Conservation (phyloP, 805 yeast genomes). For the Nakazawaea siamensis region DNA sequence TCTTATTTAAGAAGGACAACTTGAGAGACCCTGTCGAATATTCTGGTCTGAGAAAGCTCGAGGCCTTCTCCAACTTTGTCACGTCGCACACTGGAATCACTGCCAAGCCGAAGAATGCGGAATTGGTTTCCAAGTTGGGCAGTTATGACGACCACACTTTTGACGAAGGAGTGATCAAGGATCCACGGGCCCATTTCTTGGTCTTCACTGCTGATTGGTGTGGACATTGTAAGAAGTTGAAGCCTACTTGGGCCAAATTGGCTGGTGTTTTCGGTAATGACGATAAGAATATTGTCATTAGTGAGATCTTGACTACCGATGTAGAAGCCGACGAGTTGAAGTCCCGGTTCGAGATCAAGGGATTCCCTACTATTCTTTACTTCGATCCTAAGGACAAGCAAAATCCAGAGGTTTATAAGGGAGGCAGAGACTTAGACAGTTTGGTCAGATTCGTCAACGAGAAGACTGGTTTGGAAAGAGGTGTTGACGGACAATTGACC, state of each 20-base stretch:
- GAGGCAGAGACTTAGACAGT: conserved; percentile 35
- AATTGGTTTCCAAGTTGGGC: conserved; percentile 13
- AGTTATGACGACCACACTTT: conserved; percentile 33
- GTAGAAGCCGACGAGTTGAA: conserved; percentile 34
- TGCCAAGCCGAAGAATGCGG: conserved; percentile 18
- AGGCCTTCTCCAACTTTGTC: conserved; percentile 42
- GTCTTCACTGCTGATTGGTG: conserved; percentile 59
- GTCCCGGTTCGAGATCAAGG: conserved; percentile 30
- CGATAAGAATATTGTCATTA: conserved; percentile 30
- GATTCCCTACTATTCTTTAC: conserved; percentile 49
- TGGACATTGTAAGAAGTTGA: conserved; percentile 43
- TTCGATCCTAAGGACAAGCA: conserved; percentile 31
- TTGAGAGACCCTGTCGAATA: conserved; percentile 42
- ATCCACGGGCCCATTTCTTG: conserved; percentile 31
- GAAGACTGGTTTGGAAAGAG: conserved; percentile 31
- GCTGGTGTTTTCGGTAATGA: conserved; percentile 39
- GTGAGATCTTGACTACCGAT: conserved; percentile 38
- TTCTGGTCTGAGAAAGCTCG: conserved; percentile 43
- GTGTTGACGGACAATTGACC: conserved; percentile 30
- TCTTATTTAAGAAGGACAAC: conserved; percentile 44
- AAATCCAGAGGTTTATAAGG: conserved; percentile 25
- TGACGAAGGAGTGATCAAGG: conserved; percentile 28
- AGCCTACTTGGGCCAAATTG: conserved; percentile 40
- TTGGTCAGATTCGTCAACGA: conserved; percentile 43
- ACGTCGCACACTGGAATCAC: conserved; percentile 24